Evolutionary conservation across 176 grass and related monocot genomes (phyloP).

Genomic region (Avena atlantica): DNA sequence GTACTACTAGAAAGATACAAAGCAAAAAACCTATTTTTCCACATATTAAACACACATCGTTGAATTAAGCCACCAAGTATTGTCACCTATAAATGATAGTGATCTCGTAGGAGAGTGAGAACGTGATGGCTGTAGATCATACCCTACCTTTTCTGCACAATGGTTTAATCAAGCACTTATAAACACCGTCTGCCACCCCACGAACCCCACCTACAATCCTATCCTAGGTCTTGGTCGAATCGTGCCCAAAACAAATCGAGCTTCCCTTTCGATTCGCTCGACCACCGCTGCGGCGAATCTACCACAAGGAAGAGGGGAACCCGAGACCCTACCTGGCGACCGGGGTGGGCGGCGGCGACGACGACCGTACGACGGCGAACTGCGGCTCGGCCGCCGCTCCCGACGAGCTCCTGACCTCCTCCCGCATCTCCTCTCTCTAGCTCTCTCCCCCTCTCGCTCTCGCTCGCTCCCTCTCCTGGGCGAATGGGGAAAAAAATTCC

Average conservation of each 20-base stretch:
- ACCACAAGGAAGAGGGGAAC: not conserved
- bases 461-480: constrained; percentile 5
- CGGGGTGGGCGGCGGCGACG: constrained; percentile 77
- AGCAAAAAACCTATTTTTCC: not conserved
- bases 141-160: not conserved
- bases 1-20: not conserved
- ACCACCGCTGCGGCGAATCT: constrained; percentile 40
- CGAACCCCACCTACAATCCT: constrained; percentile 3
- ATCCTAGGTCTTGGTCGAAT: constrained; percentile 19
- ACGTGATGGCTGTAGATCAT: constrained; percentile 17
- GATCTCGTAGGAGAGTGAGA: not conserved
- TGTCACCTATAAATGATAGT: not conserved
- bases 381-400: constrained; percentile 64
- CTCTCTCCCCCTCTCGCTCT: constrained; percentile 26
- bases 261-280: not conserved
- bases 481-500: constrained; percentile 32
- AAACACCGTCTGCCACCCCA: not conserved
- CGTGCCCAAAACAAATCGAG: constrained; percentile 15
- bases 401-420: constrained; percentile 93
- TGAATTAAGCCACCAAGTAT: constrained; percentile 20
- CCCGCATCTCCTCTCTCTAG: constrained; percentile 57
- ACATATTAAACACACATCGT: not conserved
- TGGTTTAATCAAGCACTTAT: constrained; percentile 22
- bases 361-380: constrained; percentile 65
- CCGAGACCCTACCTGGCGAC: constrained; percentile 69